Evolutionary conservation across 768 basidiomycete genomes (phyloP).

Genomic region (Amyloporia xantha): DNA sequence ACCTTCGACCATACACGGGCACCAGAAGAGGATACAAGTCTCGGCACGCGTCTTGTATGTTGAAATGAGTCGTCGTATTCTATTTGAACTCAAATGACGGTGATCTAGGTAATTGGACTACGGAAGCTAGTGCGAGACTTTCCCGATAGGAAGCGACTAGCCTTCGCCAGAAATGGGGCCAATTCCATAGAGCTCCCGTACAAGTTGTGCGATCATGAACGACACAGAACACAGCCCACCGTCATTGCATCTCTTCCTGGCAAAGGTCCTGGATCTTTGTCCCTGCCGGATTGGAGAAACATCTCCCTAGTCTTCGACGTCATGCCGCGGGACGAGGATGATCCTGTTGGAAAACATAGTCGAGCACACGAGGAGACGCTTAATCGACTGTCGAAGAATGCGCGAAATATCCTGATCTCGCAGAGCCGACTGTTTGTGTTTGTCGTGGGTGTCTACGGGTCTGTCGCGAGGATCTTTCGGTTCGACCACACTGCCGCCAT

Average conservation of each 20-base stretch:
- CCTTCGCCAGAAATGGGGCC: neutral
- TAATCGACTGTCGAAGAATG: slow-evolving; percentile 7
- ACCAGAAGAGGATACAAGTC: too few species aligned
- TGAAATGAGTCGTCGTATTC: too few species aligned
- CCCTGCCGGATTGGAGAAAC: neutral
- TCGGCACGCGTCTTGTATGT: too few species aligned
- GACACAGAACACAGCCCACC: neutral
- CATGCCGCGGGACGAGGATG: neutral
- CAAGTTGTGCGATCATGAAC: neutral
- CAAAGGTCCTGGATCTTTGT: neutral
- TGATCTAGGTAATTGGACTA: too few species aligned
- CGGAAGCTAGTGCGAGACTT: neutral
- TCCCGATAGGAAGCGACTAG: neutral
- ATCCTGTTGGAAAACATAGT: neutral
- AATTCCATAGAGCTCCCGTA: neutral
- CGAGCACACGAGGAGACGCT: neutral
- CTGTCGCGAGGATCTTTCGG: slow-evolving; percentile 5
- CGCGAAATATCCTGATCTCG: slow-evolving; percentile 8
- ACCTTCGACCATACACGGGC: too few species aligned
- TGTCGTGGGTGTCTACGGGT: slow-evolving; percentile 13
- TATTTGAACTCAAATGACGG: too few species aligned
- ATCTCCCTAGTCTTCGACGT: slow-evolving; percentile 6
- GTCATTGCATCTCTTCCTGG: neutral
- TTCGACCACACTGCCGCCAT: slow-evolving; percentile 12
- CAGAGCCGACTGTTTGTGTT: slow-evolving; percentile 8